Evolutionary conservation across 352 stramenopile genomes (phyloP).

Genomic region (Globisporangium canariense): DNA sequence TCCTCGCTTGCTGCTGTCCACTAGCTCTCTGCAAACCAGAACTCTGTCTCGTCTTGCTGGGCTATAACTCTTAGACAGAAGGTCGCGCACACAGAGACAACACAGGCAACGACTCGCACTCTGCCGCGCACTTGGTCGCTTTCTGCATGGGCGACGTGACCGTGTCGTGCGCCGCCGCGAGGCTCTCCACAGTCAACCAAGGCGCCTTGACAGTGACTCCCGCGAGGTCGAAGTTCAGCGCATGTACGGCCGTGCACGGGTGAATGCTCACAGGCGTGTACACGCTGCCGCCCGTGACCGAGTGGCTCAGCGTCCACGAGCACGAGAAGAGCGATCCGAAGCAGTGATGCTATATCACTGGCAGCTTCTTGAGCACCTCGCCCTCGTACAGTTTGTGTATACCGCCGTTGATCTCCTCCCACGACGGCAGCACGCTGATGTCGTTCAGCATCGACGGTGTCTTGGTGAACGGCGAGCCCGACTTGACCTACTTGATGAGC

Average conservation of each 20-base stretch:
- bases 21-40: neutral
- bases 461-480: slow-evolving; percentile 89
- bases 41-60: neutral
- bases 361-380: slow-evolving; percentile 98
- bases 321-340: slow-evolving; percentile 94
- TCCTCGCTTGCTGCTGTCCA: neutral
- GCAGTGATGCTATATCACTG: slow-evolving; percentile 98
- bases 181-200: slow-evolving; percentile 58
- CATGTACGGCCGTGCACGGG: slow-evolving; percentile 52
- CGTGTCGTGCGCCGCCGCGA: slow-evolving; percentile 44
- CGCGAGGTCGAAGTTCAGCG: slow-evolving; percentile 67
- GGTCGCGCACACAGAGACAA: neutral
- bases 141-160: slow-evolving; percentile 40
- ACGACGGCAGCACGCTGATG: slow-evolving; percentile 86
- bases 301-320: slow-evolving; percentile 70
- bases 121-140: neutral
- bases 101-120: neutral
- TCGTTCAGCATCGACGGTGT: slow-evolving; percentile 94
- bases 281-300: slow-evolving; percentile 35
- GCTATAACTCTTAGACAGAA: neutral
- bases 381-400: slow-evolving; percentile 92
- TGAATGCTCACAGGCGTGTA: slow-evolving; percentile 36
- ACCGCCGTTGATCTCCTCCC: slow-evolving; percentile 90
- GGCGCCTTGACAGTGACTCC: slow-evolving; percentile 56
- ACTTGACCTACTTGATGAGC: slow-evolving; percentile 91